These are phyloP conservation scores for Flammula alnicola DNA, from an alignment of 1,284 basidiomycete species.

Conservation along the genomic window DNA sequence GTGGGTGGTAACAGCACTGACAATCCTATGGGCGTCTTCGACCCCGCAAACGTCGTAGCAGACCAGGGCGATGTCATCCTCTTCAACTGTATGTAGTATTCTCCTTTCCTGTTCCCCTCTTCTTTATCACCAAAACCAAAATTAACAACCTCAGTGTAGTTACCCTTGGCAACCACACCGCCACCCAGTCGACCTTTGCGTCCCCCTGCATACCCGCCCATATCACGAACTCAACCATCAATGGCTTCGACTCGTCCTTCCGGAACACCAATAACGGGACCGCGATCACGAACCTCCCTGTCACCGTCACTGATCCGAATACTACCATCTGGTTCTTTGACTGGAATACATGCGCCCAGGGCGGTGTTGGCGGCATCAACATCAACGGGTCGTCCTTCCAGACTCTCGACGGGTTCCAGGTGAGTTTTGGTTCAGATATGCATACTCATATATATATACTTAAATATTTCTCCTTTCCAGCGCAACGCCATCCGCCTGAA, in stretches of 20 bases:
- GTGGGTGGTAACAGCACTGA: conserved; percentile 52
- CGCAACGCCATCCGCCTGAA: conserved; percentile 58
- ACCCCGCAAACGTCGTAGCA: conserved; percentile 51
- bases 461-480: conserved; percentile 30
- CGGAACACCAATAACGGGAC: conserved; percentile 53
- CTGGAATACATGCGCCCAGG: conserved; percentile 53
- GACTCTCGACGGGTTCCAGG: conserved; percentile 58
- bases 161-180: conserved; percentile 60
- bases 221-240: conserved; percentile 49
- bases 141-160: conserved; percentile 35
- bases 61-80: conserved; percentile 50
- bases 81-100: conserved; percentile 53
- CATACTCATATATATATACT: background rate
- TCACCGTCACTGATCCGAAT: conserved; percentile 46
- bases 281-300: conserved; percentile 46
- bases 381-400: conserved; percentile 50
- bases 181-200: conserved; percentile 58
- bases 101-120: conserved; percentile 1
- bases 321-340: conserved; percentile 67
- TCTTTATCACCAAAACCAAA: background rate
- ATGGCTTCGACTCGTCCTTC: conserved; percentile 61
- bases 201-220: conserved; percentile 55
- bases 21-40: conserved; percentile 49
- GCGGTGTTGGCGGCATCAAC: conserved; percentile 68
- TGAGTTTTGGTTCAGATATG: conserved; percentile 33